These are phyloP conservation scores for Persicaria maculosa DNA, from an alignment of 148 eudicot species.

Conservation along the genomic window DNA sequence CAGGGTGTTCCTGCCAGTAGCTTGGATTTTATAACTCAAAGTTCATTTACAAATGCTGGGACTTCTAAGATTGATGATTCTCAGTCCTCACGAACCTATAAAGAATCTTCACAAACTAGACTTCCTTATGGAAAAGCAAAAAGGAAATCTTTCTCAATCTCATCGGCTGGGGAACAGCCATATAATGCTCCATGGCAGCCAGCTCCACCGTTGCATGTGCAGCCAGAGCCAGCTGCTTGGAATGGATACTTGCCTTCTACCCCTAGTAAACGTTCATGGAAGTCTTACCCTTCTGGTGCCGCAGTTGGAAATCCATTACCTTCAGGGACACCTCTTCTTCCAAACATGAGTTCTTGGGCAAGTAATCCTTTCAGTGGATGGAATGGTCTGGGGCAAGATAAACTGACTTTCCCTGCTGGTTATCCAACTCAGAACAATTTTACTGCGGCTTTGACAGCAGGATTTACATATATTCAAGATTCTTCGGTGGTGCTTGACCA, in stretches of 20 bases:
- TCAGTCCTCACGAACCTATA: conserved; percentile 7
- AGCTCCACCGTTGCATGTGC: not conserved
- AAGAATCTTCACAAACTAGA: not conserved
- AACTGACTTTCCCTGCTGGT: not conserved
- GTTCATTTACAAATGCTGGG: conserved; percentile 4
- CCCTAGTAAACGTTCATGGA: not conserved
- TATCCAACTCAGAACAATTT: not conserved
- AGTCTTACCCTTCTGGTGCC: not conserved
- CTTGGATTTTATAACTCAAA: conserved; percentile 18
- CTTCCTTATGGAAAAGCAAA: not conserved
- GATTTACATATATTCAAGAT: not conserved
- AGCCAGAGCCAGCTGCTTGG: not conserved
- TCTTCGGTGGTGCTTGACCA: conserved; percentile 19
- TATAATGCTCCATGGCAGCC: not conserved
- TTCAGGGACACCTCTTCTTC: not conserved
- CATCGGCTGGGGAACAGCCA: not conserved
- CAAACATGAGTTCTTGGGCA: not conserved
- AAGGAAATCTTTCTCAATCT: not conserved
- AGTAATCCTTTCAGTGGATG: not conserved
- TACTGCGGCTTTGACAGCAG: not conserved
- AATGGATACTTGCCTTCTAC: not conserved
- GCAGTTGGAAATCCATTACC: not conserved
- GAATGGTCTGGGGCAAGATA: not conserved
- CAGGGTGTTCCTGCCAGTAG: conserved; percentile 20
- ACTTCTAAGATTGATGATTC: conserved; percentile 10